These are phyloP conservation scores for Colletotrichum sp. DNA, from an alignment of 2,329 filamentous ascomycete genomes.

Conservation along the genomic window DNA sequence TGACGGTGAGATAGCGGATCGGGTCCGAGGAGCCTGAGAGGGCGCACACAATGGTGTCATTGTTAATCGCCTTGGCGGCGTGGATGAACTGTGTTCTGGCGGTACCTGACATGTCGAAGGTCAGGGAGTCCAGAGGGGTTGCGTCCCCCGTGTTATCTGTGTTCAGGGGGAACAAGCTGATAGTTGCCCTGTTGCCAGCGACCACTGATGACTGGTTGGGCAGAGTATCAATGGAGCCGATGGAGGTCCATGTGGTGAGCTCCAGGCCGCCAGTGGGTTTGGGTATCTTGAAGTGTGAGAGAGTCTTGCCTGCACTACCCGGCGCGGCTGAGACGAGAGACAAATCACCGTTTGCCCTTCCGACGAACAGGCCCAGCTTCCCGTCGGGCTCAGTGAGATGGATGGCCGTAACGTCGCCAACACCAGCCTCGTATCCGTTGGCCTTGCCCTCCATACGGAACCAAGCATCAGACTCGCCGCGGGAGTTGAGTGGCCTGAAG, in stretches of 20 bases:
- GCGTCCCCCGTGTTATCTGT: background rate
- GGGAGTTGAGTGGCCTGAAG: slow-evolving; percentile 34
- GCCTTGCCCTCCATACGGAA: slow-evolving; percentile 38
- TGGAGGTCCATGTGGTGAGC: slow-evolving; percentile 30
- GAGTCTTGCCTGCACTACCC: slow-evolving; percentile 31
- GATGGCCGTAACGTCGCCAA: slow-evolving; percentile 55
- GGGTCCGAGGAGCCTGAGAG: slow-evolving; percentile 45
- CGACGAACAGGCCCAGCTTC: slow-evolving; percentile 44
- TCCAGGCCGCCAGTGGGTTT: slow-evolving; percentile 33
- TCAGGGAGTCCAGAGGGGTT: slow-evolving; percentile 6
- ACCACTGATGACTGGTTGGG: slow-evolving; percentile 8
- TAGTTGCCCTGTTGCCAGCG: slow-evolving; percentile 17
- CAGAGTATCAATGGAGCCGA: slow-evolving; percentile 21
- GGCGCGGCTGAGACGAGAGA: slow-evolving; percentile 45
- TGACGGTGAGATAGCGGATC: slow-evolving; percentile 50
- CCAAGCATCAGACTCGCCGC: slow-evolving; percentile 18
- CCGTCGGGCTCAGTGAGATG: slow-evolving; percentile 43
- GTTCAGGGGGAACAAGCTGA: slow-evolving; percentile 21
- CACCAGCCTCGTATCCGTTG: slow-evolving; percentile 45
- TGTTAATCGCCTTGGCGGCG: slow-evolving; percentile 50
- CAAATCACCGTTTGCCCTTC: slow-evolving; percentile 55
- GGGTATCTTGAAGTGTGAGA: slow-evolving; percentile 26
- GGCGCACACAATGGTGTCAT: slow-evolving; percentile 49
- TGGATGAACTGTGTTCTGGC: slow-evolving; percentile 28
- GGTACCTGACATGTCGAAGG: slow-evolving; percentile 14